Conservation (phyloP, 2,329 filamentous ascomycete species). For the Talaromyces sp. region DNA sequence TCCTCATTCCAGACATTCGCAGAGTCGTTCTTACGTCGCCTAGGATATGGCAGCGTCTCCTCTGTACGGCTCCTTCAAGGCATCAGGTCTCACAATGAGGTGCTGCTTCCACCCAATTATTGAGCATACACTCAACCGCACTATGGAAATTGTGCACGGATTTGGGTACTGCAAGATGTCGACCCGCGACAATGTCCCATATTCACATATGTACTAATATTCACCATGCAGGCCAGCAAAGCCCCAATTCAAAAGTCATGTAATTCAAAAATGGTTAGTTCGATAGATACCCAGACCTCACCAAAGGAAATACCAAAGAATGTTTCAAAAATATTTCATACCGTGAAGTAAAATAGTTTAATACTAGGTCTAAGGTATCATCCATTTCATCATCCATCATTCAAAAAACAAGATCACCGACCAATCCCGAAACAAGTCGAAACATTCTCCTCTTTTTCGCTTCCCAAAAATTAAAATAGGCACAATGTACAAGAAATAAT, state of each 20-base stretch:
- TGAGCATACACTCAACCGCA: too few relatives aligned
- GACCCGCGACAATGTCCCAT: too few relatives aligned
- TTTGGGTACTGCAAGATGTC: too few relatives aligned
- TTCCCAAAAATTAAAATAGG: not conserved
- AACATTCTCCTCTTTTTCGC: not conserved
- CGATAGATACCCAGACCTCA: slow-evolving; percentile 4
- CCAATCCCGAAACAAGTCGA: not conserved
- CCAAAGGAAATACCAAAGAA: not conserved
- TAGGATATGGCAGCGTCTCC: too few relatives aligned
- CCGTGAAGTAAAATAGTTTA: not conserved
- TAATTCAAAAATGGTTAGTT: not conserved
- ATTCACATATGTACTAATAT: too few relatives aligned
- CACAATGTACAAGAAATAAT: not conserved
- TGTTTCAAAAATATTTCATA: not conserved
- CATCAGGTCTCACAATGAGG: too few relatives aligned
- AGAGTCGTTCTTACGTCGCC: too few relatives aligned
- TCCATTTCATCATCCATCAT: not conserved
- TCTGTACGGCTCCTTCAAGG: too few relatives aligned
- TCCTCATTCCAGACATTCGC: too few relatives aligned
- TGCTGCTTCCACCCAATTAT: too few relatives aligned
- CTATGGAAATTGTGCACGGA: too few relatives aligned
- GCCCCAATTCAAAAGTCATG: not conserved
- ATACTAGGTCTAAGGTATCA: slow-evolving; percentile 4
- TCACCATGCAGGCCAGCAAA: not conserved
- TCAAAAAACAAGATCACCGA: not conserved